Evolutionary conservation across 768 basidiomycete species (phyloP), one percentile per base, ranked within the genome.

Genomic region (Vararia minispora): DNA sequence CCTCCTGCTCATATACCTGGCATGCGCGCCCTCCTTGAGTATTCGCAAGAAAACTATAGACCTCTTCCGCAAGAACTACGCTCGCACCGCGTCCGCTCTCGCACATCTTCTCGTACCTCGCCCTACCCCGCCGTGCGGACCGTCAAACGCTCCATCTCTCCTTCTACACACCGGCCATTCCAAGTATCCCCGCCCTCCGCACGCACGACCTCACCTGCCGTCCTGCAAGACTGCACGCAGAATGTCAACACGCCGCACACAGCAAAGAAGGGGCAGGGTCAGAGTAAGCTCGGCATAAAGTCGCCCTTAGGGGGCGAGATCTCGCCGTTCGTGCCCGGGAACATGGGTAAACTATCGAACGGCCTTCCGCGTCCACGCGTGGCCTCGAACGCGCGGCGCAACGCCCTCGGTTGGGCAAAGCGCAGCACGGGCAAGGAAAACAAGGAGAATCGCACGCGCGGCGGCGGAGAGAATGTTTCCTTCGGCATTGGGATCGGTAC

Each of bases 11-110:
- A 82, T 46, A 72, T 71, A 4, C 62, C 65, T 5, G 76, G 70
- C 6, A 86, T 87, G 77, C 71, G 72, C 46, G 82, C 81, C 0
- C 59, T 88, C 39, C 62, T 87, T 1, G 71, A 82, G 37, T 74
- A 84, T 35, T 86, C 83, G 1, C 61, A 82, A 25, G 67, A 81
- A 56, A 80, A 63, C 37, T 87, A 72, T 36, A 72, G 75, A 0
- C 79, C 81, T 5, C 70, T 87, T n/a, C 76, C 85, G 0, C 76
- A 74, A 0, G 81, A 85, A 35, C 65, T 84, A 14, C 72, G 75
- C 5, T 67, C 69, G 18, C 74, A 65, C 35, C 75, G 79, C 13
- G 53, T 68, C 31, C 71, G 80, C 25, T 80, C 79, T 1, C 69
- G 82, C 11, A 83, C 76, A 0, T 67, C 71, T 21, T 86, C 84